These are phyloP conservation scores for Gardenia jasminoides DNA, from an alignment of 257 asterid genomes.

Conservation along the genomic window DNA sequence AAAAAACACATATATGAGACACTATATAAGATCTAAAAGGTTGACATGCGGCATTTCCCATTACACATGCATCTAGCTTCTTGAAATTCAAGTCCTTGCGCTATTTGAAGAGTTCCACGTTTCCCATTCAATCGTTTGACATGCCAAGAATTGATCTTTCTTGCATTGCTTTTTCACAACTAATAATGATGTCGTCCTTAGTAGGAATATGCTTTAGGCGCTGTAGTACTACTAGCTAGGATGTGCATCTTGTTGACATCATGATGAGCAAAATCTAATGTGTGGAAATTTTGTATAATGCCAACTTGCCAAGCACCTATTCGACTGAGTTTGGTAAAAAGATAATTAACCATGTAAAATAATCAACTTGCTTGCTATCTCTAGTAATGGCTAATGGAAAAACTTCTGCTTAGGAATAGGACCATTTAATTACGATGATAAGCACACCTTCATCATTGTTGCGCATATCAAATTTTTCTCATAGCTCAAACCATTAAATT, in stretches of 20 bases:
- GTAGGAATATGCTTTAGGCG: not conserved
- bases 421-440: conserved; percentile 16
- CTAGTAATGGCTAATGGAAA: conserved; percentile 23
- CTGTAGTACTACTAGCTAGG: too few relatives aligned
- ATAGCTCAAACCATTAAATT: conserved; percentile 35
- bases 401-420: conserved; percentile 23
- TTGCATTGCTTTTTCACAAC: not conserved
- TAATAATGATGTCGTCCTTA: not conserved
- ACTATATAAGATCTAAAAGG: not conserved
- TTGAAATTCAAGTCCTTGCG: not conserved
- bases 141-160: not conserved
- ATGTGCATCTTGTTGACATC: not conserved
- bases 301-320: conserved; percentile 26
- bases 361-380: conserved; percentile 26
- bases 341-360: not conserved
- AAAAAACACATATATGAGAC: not conserved
- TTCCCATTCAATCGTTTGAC: not conserved
- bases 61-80: not conserved
- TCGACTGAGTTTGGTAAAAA: conserved; percentile 11
- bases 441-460: not conserved
- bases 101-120: not conserved
- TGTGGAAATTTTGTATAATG: conserved; percentile 11
- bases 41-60: not conserved
- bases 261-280: not conserved
- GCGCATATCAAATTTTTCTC: not conserved